Conservation (phyloP, 2,329 filamentous ascomycete genomes). For the Fonsecaea pedrosoi region DNA sequence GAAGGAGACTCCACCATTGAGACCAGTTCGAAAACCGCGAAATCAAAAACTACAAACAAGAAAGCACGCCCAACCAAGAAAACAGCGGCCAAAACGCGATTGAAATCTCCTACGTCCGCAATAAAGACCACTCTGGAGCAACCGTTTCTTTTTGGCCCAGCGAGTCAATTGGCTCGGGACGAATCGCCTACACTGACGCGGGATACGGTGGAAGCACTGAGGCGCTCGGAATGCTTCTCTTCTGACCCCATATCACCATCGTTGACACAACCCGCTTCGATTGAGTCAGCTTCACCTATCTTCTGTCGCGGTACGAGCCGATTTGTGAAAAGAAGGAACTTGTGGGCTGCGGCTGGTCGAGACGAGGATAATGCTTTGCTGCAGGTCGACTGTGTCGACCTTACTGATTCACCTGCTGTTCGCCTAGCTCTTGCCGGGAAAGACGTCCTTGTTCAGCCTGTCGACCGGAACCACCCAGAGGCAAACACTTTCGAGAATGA, state of each 20-base stretch:
- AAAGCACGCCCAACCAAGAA: constrained; percentile 38
- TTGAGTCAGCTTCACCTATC: constrained; percentile 40
- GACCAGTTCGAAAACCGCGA: constrained; percentile 28
- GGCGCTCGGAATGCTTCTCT: constrained; percentile 58
- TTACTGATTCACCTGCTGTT: constrained; percentile 55
- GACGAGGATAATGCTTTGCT: constrained; percentile 70
- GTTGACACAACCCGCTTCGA: constrained; percentile 31
- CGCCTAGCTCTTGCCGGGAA: constrained; percentile 38
- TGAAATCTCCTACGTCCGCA: constrained; percentile 74
- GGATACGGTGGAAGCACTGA: constrained; percentile 68
- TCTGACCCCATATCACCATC: constrained; percentile 35
- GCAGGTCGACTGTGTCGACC: constrained; percentile 67
- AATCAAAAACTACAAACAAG: constrained; percentile 23
- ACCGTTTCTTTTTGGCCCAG: constrained; percentile 84
- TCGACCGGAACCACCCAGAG: constrained; percentile 1
- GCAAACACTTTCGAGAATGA: neutral
- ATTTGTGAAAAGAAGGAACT: constrained; percentile 48
- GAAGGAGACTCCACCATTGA: constrained; percentile 9
- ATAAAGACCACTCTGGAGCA: constrained; percentile 70
- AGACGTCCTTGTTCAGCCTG: constrained; percentile 33
- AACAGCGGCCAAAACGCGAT: constrained; percentile 50
- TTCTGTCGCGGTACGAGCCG: constrained; percentile 43
- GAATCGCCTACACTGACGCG: constrained; percentile 71
- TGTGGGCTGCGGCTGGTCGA: constrained; percentile 76
- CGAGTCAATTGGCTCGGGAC: constrained; percentile 78